Conservation (phyloP, 805 yeast species). For the Danielia oregonensis region DNA sequence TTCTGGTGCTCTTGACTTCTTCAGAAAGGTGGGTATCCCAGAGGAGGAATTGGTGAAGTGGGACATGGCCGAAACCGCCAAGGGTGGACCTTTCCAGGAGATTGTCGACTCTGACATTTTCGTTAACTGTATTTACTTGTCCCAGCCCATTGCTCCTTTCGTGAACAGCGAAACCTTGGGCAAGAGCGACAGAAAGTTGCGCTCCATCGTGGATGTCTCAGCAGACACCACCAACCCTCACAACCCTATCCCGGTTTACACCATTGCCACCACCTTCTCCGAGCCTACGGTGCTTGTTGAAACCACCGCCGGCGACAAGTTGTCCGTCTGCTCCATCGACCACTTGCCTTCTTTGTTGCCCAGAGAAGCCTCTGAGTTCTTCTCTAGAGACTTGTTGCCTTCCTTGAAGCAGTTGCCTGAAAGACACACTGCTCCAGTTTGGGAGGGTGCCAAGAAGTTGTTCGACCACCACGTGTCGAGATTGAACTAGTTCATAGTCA, state of each 20-base stretch:
- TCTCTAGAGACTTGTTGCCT: conserved; percentile 84
- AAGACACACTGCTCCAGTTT: conserved; percentile 80
- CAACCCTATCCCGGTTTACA: conserved; percentile 95
- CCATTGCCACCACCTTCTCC: conserved; percentile 82
- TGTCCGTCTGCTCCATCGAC: conserved; percentile 92
- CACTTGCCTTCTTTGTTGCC: conserved; percentile 95
- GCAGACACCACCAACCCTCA: conserved; percentile 99
- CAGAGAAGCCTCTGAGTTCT: conserved; percentile 94
- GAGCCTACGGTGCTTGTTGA: conserved; percentile 87
- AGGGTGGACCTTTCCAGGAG: conserved; percentile 96
- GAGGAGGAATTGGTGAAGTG: conserved; percentile 80
- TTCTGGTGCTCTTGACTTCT: conserved; percentile 87
- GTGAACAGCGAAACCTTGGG: conserved; percentile 67
- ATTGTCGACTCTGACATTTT: conserved; percentile 85
- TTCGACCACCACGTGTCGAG: conserved; percentile 83
- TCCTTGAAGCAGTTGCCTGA: conserved; percentile 80
- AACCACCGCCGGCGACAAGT: conserved; percentile 74
- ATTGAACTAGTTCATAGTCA: conserved; percentile 28
- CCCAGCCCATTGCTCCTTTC: conserved; percentile 92
- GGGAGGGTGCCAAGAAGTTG: conserved; percentile 84
- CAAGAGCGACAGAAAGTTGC: conserved; percentile 64
- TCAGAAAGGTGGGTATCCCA: conserved; percentile 82
- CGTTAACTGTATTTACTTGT: conserved; percentile 92
- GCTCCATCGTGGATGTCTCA: conserved; percentile 94
- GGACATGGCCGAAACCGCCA: conserved; percentile 96